Percentiles rank a stretch among this genome's conserved stretches.
Conservation (phyloP, 2,329 filamentous ascomycete species). For the Diaporthe sp. region DNA sequence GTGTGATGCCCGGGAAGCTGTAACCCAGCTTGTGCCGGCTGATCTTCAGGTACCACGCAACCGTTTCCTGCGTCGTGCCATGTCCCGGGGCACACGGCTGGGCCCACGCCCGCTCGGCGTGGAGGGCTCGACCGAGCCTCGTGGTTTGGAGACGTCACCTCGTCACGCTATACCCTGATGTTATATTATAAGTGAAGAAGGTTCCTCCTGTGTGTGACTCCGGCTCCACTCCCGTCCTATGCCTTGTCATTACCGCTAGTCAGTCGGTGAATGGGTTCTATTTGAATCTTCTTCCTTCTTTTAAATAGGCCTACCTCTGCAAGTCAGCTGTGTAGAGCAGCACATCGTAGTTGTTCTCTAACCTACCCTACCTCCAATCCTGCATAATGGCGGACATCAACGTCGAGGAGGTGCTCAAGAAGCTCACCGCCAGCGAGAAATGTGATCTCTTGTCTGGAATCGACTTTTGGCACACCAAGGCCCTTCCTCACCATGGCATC, state of each 20-base stretch:
- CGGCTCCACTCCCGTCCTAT: background rate
- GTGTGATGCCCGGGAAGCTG: conserved; percentile 18
- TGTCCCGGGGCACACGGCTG: conserved; percentile 18
- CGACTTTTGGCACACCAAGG: conserved; percentile 78
- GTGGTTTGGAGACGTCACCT: background rate
- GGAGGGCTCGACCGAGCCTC: background rate
- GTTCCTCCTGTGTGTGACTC: background rate
- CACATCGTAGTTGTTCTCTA: background rate
- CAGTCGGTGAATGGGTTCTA: conserved; percentile 13
- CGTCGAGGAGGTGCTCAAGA: conserved; percentile 66
- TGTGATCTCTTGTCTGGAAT: conserved; percentile 67
- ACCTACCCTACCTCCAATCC: background rate
- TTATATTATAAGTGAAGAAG: conserved; percentile 4
- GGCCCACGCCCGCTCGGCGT: conserved; percentile 13
- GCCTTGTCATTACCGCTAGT: background rate
- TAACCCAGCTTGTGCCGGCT: conserved; percentile 3
- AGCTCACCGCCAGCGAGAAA: conserved; percentile 66
- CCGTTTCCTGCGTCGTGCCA: conserved; percentile 1
- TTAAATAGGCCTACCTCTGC: background rate
- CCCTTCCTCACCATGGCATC: conserved; percentile 70
- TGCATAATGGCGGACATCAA: conserved; percentile 63
- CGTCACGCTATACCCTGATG: background rate
- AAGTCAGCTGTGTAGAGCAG: background rate
- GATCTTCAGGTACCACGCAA: conserved; percentile 23
- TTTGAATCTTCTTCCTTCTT: background rate